A percentile compares a stretch with the other conserved stretches of the same genome.
Evolutionary conservation across 306 rosid genomes (phyloP).

Genomic region (Clitoria ternatea): DNA sequence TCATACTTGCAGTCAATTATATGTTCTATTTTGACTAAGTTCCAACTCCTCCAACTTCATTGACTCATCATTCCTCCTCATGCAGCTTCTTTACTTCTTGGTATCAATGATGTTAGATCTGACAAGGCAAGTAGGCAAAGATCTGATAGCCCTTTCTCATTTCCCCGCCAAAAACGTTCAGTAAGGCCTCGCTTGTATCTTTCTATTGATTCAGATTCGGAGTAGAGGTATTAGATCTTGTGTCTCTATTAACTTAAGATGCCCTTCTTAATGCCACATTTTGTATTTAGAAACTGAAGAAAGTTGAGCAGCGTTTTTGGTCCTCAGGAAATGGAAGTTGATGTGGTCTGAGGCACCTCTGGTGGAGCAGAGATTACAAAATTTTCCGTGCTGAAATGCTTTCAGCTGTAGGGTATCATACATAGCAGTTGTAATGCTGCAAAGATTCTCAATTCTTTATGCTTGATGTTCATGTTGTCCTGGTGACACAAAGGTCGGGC

Average conservation of each 20-base stretch:
- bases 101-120: conserved; percentile 67
- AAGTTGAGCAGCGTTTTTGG: conserved; percentile 33
- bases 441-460: conserved; percentile 22
- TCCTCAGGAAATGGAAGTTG: conserved; percentile 28
- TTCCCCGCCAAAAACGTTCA: conserved; percentile 98
- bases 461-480: conserved; percentile 27
- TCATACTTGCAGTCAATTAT: neutral
- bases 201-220: conserved; percentile 87
- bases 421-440: too few relatives aligned
- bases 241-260: conserved; percentile 19
- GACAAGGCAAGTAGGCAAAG: conserved; percentile 65
- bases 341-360: conserved; percentile 26
- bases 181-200: conserved; percentile 66
- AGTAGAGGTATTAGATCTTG: conserved; percentile 43
- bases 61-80: conserved; percentile 35
- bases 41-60: neutral
- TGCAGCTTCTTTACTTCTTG: conserved; percentile 89
- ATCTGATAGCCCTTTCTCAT: conserved; percentile 87
- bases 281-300: conserved; percentile 28
- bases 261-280: conserved; percentile 22
- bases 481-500: conserved; percentile 27
- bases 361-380: conserved; percentile 9
- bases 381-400: neutral
- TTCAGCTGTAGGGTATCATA: conserved; percentile 20
- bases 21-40: neutral